These are phyloP conservation scores for Sporothrix protearum DNA, from an alignment of 2,329 filamentous ascomycete species.

Conservation along the genomic window DNA sequence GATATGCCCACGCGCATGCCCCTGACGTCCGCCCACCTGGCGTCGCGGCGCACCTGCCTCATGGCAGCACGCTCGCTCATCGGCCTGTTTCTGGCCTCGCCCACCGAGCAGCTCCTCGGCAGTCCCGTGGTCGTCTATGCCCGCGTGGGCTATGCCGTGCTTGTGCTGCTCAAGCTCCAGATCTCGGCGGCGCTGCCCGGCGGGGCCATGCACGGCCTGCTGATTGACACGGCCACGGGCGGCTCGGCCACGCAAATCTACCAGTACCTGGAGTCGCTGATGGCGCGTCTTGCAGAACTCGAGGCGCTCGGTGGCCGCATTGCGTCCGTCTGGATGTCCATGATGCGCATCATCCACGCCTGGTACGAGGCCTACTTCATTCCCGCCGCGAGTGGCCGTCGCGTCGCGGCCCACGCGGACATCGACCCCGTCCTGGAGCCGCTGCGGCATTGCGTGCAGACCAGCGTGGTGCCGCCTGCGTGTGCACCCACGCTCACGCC, in stretches of 20 bases:
- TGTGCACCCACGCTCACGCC: not conserved
- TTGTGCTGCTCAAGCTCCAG: slow-evolving; percentile 25
- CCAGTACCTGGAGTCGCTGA: slow-evolving; percentile 20
- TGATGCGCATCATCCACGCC: slow-evolving; percentile 1
- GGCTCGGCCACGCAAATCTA: slow-evolving; percentile 20
- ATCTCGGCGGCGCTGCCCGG: slow-evolving; percentile 23
- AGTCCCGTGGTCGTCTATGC: slow-evolving; percentile 21
- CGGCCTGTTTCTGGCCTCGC: slow-evolving; percentile 22
- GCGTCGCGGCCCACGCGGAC: not conserved
- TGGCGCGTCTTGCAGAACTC: slow-evolving; percentile 3
- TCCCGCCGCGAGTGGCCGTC: not conserved
- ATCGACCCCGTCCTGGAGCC: slow-evolving; percentile 19
- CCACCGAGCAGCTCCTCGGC: slow-evolving; percentile 21
- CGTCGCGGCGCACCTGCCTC: slow-evolving; percentile 20
- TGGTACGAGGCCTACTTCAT: slow-evolving; percentile 24
- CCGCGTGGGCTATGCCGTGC: slow-evolving; percentile 23
- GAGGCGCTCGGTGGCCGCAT: slow-evolving; percentile 1
- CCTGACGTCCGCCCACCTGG: slow-evolving; percentile 11
- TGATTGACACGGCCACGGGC: slow-evolving; percentile 13
- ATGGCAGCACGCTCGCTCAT: slow-evolving; percentile 21
- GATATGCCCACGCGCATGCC: not conserved
- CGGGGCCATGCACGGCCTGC: slow-evolving; percentile 21
- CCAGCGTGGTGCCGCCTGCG: not conserved
- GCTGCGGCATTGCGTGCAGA: slow-evolving; percentile 12
- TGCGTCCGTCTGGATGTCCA: slow-evolving; percentile 20